Evolutionary conservation across 148 eudicot genomes (phyloP).

Genomic region (Chenopodium suecicum): DNA sequence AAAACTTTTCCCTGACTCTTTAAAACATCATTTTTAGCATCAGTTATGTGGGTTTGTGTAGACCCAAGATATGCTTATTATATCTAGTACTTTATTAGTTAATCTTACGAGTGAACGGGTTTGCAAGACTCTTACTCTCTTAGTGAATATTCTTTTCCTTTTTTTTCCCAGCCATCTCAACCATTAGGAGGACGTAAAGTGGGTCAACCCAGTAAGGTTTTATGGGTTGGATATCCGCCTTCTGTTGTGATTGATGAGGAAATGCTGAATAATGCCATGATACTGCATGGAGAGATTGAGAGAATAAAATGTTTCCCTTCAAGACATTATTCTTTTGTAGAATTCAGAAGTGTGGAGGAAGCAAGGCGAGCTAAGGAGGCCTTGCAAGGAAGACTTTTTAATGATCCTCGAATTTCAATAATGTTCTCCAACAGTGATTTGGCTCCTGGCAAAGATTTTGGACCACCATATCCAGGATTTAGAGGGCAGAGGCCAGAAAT

Average conservation of each 20-base stretch:
- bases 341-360: conserved; percentile 87
- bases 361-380: conserved; percentile 87
- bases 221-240: conserved; percentile 74
- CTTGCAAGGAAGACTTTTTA: conserved; percentile 74
- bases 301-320: conserved; percentile 52
- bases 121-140: conserved; percentile 3
- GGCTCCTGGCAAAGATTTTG: conserved; percentile 48
- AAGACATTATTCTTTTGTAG: conserved; percentile 65
- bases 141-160: conserved; percentile 15
- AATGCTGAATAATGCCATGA: conserved; percentile 89
- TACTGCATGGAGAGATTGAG: conserved; percentile 85
- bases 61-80: background rate
- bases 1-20: background rate
- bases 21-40: background rate
- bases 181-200: conserved; percentile 47
- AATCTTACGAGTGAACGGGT: conserved; percentile 1
- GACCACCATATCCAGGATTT: conserved; percentile 39
- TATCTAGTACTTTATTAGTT: background rate
- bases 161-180: conserved; percentile 46
- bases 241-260: conserved; percentile 65
- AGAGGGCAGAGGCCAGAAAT: conserved; percentile 55
- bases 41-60: background rate
- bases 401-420: conserved; percentile 75
- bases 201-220: conserved; percentile 60
- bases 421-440: conserved; percentile 58